phyloP scores from a whole-genome alignment of 305 asterid genomes.

The Plantago rigida region DNA sequence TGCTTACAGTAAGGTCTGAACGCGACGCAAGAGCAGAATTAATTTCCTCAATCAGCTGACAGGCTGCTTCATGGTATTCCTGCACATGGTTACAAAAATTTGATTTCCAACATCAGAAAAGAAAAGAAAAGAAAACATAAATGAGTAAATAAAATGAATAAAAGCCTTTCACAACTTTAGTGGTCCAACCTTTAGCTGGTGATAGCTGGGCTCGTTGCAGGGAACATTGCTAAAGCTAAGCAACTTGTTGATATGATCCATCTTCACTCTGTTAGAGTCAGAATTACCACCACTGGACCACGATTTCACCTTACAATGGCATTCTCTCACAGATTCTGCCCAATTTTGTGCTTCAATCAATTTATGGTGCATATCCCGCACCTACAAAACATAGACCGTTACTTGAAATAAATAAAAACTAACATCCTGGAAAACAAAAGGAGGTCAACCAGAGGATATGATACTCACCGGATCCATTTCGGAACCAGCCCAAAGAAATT shows the following conservation, averaged over 20 bases:
- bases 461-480: conserved; percentile 81
- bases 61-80: conserved; percentile 60
- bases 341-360: conserved; percentile 60
- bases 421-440: conserved; percentile 12
- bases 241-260: conserved; percentile 53
- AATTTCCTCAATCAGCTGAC: conserved; percentile 53
- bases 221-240: conserved; percentile 45
- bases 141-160: neutral
- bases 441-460: conserved; percentile 19
- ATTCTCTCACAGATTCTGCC: conserved; percentile 59
- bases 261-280: conserved; percentile 39
- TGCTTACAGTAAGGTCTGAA: conserved; percentile 54
- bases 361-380: conserved; percentile 57
- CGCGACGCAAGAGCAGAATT: conserved; percentile 41
- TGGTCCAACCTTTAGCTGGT: conserved; percentile 53
- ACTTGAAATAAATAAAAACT: conserved; percentile 19
- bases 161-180: conserved; percentile 12
- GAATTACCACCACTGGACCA: conserved; percentile 40
- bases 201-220: conserved; percentile 52
- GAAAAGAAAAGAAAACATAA: conserved; percentile 5
- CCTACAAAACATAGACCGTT: conserved; percentile 35
- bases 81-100: conserved; percentile 28
- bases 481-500: conserved; percentile 90
- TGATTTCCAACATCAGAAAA: conserved; percentile 27
- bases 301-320: conserved; percentile 52